Conservation (phyloP, 345 rosid species). For the Linum tenue region DNA sequence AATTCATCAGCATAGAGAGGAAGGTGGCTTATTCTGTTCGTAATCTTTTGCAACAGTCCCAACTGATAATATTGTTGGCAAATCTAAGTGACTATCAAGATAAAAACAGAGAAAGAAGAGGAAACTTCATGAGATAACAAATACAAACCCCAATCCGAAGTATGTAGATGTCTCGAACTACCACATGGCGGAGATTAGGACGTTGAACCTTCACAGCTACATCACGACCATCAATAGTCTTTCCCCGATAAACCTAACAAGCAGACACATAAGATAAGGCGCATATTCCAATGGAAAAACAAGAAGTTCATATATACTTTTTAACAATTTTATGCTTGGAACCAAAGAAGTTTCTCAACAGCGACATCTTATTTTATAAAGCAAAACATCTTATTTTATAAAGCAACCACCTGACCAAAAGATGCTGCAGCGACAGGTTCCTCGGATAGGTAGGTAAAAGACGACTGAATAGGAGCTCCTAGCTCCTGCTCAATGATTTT, state of each 20-base stretch:
- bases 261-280: slow-evolving; percentile 12
- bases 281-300: neutral
- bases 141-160: slow-evolving; percentile 80
- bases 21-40: slow-evolving; percentile 74
- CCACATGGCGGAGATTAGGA: slow-evolving; percentile 75
- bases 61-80: slow-evolving; percentile 38
- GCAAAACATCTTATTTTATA: neutral
- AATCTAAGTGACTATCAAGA: slow-evolving; percentile 13
- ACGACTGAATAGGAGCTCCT: slow-evolving; percentile 62
- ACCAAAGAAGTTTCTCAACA: neutral
- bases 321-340: too few species aligned
- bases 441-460: slow-evolving; percentile 62
- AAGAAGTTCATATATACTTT: neutral
- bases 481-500: slow-evolving; percentile 80
- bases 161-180: slow-evolving; percentile 76
- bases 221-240: slow-evolving; percentile 57
- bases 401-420: slow-evolving; percentile 73
- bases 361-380: neutral
- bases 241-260: slow-evolving; percentile 69
- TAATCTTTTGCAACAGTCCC: slow-evolving; percentile 75
- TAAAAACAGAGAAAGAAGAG: slow-evolving; percentile 7
- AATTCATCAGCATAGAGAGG: slow-evolving; percentile 93
- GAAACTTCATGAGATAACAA: neutral
- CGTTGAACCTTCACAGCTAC: slow-evolving; percentile 97
- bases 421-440: slow-evolving; percentile 95